Evolutionary conservation across 208 protist genomes (phyloP), one percentile per base, ranked within the genome.

Genomic region (Wallacemonas rigidus): DNA sequence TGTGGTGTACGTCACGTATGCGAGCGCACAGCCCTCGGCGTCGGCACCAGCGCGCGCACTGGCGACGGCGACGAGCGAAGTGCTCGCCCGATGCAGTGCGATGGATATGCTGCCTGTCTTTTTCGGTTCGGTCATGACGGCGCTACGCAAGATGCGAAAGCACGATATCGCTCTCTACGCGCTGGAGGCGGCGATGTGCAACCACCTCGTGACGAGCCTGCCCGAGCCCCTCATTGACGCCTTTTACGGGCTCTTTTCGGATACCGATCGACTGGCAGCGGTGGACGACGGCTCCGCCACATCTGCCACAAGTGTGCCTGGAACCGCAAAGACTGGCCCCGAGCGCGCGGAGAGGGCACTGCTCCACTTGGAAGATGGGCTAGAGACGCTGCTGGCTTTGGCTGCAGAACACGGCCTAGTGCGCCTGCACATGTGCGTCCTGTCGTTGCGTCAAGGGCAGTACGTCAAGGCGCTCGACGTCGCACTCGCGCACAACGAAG

Each of bases 381-480:
- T 82, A 12, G 77, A 88, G 6, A 69, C 51, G n/a, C 70, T 95
- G 39, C 54, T 90, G 17, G 76, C 69, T 2, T 69, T 93, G 15
- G 81, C 87, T 17, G 50, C 87, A 43, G 75, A 70, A 53, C 72
- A 91, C 58, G 48, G 71, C 1, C 72, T 95, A 39, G n/a, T 80
- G 17, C 69, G 73, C 6, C 81, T 95, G 12, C 51, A 45, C 26
- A 72, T 90, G 35, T 67, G 67, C 35, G 76, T 91, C 58, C 67
- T 90, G 26, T 90, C 87, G 0, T 72, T 85, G 50, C 67, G 87
- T 38, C 75, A 87, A 51, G 50, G 76, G 38, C 39, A 76, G 56
- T 92, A 90, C 56, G 78, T 72, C 3, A 77, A 86, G n/a, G 90
- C 90, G 1, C 75, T 95, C n/a, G 76, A 69, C 39, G 77, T 71